phyloP scores from a whole-genome alignment of 805 yeast species.

The Starmerella sp. region DNA sequence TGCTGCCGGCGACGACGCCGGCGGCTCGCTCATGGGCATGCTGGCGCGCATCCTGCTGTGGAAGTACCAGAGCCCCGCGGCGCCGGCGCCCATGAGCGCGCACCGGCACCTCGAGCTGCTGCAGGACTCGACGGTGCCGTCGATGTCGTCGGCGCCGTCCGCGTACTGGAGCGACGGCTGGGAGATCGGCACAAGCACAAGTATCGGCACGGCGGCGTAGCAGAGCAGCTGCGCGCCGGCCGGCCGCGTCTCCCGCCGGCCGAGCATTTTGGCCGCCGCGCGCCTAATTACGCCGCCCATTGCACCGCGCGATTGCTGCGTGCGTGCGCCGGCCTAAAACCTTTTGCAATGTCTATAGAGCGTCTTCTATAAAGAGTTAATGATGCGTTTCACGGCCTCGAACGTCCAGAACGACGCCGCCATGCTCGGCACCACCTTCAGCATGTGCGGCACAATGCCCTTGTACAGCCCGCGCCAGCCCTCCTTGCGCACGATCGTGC shows the following conservation, averaged over 20 bases:
- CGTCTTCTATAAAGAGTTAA: background rate
- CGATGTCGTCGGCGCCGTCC: slow-evolving; percentile 1
- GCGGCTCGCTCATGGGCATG: slow-evolving; percentile 1
- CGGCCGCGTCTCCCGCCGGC: no score
- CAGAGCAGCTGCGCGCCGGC: no score
- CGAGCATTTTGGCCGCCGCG: no score
- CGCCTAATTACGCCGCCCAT: no score
- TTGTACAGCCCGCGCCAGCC: slow-evolving; percentile 71
- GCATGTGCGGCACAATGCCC: slow-evolving; percentile 55
- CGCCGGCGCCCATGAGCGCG: background rate
- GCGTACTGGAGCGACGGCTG: slow-evolving; percentile 1
- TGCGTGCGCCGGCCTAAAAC: no score
- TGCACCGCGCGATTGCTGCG: no score
- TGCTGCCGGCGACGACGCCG: background rate
- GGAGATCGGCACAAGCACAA: slow-evolving; percentile 2
- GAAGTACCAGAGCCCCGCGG: background rate
- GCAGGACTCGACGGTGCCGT: background rate
- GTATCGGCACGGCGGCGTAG: background rate
- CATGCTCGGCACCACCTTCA: slow-evolving; percentile 89
- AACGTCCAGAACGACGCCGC: slow-evolving; percentile 91
- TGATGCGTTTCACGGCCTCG: slow-evolving; percentile 49
- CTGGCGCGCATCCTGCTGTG: slow-evolving; percentile 5
- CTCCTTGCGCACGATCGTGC: slow-evolving; percentile 56
- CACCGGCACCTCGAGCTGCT: background rate
- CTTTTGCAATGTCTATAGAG: background rate